Evolutionary conservation across 2,329 filamentous ascomycete genomes (phyloP), one percentile per base, ranked within the genome.

Genomic region (Ceratocystis albifundus): DNA sequence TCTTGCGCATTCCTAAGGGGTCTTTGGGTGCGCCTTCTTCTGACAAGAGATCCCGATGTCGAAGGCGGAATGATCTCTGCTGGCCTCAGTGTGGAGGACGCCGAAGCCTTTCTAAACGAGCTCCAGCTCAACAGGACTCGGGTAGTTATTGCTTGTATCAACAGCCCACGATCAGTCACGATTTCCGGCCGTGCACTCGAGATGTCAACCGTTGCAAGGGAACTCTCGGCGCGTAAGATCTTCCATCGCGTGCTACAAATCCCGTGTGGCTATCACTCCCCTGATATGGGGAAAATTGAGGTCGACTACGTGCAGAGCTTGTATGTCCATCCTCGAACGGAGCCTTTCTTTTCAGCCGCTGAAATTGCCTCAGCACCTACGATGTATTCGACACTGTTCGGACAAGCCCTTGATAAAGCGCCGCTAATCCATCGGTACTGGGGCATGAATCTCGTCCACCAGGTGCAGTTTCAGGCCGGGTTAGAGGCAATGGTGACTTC

Each of bases 341-440:
- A 59, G 25, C 20, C 45, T 25, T n/a, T 20, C 17, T 64, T 61
- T 22, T 44, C 50, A 6, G n/a, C 41, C 7, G 10, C 12, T 8
- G 61, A 66, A 20, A 6, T 61, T 30, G 41, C 59, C 5, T 12
- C 41, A 4, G 53, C n/a, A 7, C 64, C 72, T 44, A 69, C 61
- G 4, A 79, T 80, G 74, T 74, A 77, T 67, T 80, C 79, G 0
- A 76, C 78, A 0, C 79, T 12, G 74, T 73, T 10, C 75, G 76
- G n/a, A 1, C n/a, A 50, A 8, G 65, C 20, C 7, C 66, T 20
- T 6, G 50, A 25, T 53, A 48, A 65, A 46, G 17, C 22, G 53
- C 53, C 50, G 15, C 69, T 80, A 0, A 71, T 72, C 6, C 70
- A 72, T 0, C 65, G 69, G 0, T 82, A 82, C 69, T 82, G 80